phyloP scores from a whole-genome alignment of 768 basidiomycete genomes.

The Calocera viscosa region DNA sequence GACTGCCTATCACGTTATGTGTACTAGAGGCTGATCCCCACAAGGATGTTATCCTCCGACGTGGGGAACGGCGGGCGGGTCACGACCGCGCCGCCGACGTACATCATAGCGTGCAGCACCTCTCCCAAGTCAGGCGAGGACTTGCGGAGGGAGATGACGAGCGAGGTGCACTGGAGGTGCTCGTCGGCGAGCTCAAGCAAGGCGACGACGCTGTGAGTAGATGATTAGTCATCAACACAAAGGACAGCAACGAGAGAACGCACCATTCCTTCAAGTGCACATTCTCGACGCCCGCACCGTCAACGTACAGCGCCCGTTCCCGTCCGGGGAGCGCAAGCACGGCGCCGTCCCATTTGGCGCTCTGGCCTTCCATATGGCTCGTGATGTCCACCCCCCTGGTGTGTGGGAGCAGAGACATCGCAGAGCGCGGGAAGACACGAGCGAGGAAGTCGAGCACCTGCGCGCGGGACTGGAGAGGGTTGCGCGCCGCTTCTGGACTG shows the following conservation, averaged over 20 bases:
- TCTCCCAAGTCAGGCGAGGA: slow-evolving; percentile 54
- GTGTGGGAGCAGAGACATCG: slow-evolving; percentile 52
- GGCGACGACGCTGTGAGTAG: slow-evolving; percentile 54
- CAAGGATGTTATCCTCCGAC: slow-evolving; percentile 65
- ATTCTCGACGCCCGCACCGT: slow-evolving; percentile 66
- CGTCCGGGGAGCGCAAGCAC: slow-evolving; percentile 52
- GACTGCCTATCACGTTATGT: neutral
- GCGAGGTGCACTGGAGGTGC: slow-evolving; percentile 58
- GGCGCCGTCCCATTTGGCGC: slow-evolving; percentile 60
- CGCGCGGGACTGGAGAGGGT: neutral
- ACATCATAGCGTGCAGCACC: slow-evolving; percentile 81
- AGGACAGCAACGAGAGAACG: slow-evolving; percentile 15
- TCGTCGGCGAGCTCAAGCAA: slow-evolving; percentile 82
- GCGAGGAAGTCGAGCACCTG: slow-evolving; percentile 54
- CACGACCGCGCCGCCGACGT: slow-evolving; percentile 77
- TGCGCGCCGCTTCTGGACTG: neutral
- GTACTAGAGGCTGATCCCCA: slow-evolving; percentile 66
- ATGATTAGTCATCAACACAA: slow-evolving; percentile 11
- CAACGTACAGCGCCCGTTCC: slow-evolving; percentile 68
- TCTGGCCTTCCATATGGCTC: slow-evolving; percentile 32
- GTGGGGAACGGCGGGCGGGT: slow-evolving; percentile 67
- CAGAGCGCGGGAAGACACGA: slow-evolving; percentile 63
- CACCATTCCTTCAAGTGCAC: slow-evolving; percentile 78
- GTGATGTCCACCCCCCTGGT: slow-evolving; percentile 65
- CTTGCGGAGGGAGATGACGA: slow-evolving; percentile 70